Base-by-base conservation (phyloP, 345 rosid species). In the Geranium rotundifolium region DNA sequence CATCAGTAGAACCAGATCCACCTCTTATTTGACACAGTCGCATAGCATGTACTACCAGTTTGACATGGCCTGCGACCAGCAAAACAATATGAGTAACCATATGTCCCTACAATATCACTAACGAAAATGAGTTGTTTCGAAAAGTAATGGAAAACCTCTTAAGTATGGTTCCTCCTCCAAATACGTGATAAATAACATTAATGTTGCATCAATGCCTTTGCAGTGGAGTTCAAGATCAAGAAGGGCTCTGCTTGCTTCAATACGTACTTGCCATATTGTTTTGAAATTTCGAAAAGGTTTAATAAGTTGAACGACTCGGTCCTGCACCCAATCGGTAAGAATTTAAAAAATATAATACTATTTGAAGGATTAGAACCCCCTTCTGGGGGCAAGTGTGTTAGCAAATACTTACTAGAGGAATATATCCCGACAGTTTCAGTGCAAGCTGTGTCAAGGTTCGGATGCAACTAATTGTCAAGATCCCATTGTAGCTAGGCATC, bases 401-500 rank as follows among this genome's bases (percentile, higher is more conserved):
- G 30, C 31, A 57, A 63, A 56, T 60, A 72, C 96, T 68, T 82
- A 93, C 96, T 29, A 82, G 84, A 72, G 83, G 87, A 75, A 90
- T 74, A 65, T 81, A 80, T 74, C 80, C 95, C 55, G 90, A 85
- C 57, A 93, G 87, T 77, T 88, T 89, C 56, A 86, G 65, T 20
- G 99, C 96, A 76, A 86, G 83, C 70, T 85, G 96, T 37, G 89
- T 76, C 80, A 90, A 73, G 56, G 96, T 90, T 58, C 84, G 82
- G 68, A 90, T 93, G 85, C 99, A 93, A 83, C 97, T 88, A 63
- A 81, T 57, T 56, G 95, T 90, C 82, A 93, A 82, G 61, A 88
- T 85, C 66, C 99, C 97, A 68, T 86, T 93, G 81, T 88, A 83
- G 78, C 99, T 90, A 52, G 95, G 95, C 95, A 90, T 90, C 80